Conservation (phyloP, 106 monocot genomes). For the Allium sativum region DNA sequence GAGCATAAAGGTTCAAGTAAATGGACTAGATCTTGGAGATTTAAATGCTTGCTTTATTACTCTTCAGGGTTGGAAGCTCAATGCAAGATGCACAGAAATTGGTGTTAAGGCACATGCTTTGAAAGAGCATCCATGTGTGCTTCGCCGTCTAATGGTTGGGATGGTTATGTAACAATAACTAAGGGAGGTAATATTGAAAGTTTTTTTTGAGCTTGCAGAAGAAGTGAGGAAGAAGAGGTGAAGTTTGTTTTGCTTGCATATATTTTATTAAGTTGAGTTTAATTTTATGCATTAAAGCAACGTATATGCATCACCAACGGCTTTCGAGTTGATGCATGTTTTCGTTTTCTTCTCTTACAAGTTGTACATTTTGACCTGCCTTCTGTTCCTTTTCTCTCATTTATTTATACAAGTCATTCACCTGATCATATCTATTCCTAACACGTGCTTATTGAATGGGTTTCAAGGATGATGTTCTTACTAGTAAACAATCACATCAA, state of each 20-base stretch:
- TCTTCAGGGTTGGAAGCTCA: constrained; percentile 65
- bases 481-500: no score
- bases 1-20: constrained; percentile 45
- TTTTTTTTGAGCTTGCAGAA: constrained; percentile 97
- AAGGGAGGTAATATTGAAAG: constrained; percentile 61
- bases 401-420: no score
- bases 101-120: constrained; percentile 93
- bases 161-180: constrained; percentile 85
- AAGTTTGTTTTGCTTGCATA: background rate
- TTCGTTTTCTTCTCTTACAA: background rate
- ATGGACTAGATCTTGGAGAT: constrained; percentile 65
- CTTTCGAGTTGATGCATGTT: background rate
- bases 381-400: background rate
- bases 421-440: no score
- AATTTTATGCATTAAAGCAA: no score
- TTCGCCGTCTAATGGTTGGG: constrained; percentile 72
- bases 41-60: constrained; percentile 68
- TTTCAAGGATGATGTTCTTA: no score
- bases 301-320: no score
- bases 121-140: constrained; percentile 82
- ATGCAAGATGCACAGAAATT: constrained; percentile 68
- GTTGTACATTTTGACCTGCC: background rate
- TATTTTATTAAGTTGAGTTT: background rate
- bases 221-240: constrained; percentile 99
- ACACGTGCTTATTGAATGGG: no score